Evolutionary conservation across 2,329 filamentous ascomycete genomes (phyloP), one percentile per base, ranked within the genome.

Genomic region (Sarocladium oryzae): DNA sequence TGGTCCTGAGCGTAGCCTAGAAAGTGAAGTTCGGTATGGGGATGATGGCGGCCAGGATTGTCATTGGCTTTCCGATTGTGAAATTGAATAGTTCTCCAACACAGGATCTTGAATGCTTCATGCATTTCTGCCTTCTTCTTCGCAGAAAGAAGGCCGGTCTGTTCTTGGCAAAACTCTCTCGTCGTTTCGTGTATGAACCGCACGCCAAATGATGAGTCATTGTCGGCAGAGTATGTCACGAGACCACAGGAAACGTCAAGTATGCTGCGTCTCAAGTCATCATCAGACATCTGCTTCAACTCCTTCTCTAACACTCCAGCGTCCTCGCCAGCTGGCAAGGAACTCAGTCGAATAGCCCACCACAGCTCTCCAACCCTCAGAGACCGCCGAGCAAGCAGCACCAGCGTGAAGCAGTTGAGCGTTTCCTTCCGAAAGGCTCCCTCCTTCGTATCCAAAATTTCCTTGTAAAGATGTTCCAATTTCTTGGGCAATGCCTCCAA

Each of bases 191-290:
- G 40, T 9, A 45, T 45, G 24, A 45, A 45, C 24, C 28, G 40
- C 40, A 30, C 23, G 4, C 6, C 9, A 9, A 16, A 3, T 7
- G 15, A 5, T 37, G n/a, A 5, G 15, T 15, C 23, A 18, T n/a
- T 20, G 8, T 26, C 40, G n/a, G n/a, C n/a, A 28, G 40, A 45
- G 16, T 21, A 9, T 4, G 40, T 4, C 8, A 45, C 40, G 23
- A 45, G 24, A 18, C 40, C 40, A 30, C 40, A 30, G 4, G 40
- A 45, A 20, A 45, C 28, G 40, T 45, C 40, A 28, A 45, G 40
- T 4, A 45, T 7, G 3, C 23, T 45, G 8, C 40, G 6, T 15
- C 16, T 6, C 4, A 45, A 9, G 24, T 45, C 40, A 11, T 30
- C 40, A 18, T 10, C 24, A 20, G 40, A 21, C 40, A 45, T 45